These are phyloP conservation scores for Xerocomus minutiporus DNA, from an alignment of 1,284 basidiomycete species.

Conservation along the genomic window DNA sequence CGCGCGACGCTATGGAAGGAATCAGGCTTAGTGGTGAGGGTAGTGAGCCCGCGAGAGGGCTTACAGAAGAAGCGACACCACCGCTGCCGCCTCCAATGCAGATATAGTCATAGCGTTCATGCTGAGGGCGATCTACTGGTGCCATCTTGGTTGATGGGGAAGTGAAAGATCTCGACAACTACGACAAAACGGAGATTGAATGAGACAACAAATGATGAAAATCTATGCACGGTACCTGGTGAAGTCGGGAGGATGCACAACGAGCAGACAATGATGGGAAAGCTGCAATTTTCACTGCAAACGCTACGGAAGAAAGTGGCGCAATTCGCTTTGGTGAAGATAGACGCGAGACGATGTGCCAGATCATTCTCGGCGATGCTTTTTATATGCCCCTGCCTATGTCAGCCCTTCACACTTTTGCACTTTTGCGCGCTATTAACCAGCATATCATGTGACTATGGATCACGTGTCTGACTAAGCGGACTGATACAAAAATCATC, in stretches of 20 bases:
- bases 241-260: conserved; percentile 23
- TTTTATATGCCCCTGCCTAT: conserved; percentile 18
- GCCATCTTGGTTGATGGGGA: conserved; percentile 52
- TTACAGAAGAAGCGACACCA: conserved; percentile 71
- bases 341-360: not conserved
- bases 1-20: conserved; percentile 63
- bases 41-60: not conserved
- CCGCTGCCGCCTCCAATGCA: conserved; percentile 84
- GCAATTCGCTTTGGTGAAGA: conserved; percentile 7
- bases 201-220: conserved; percentile 10
- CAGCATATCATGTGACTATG: conserved; percentile 4
- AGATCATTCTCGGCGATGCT: conserved; percentile 13
- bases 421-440: not conserved
- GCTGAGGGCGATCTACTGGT: conserved; percentile 59
- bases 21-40: conserved; percentile 1
- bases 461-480: conserved; percentile 12
- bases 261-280: conserved; percentile 4
- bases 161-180: conserved; percentile 52
- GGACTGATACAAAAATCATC: too few relatives aligned
- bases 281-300: conserved; percentile 12
- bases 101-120: conserved; percentile 67
- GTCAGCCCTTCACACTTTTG: conserved; percentile 11
- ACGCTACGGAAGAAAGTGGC: conserved; percentile 6
- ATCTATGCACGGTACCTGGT: conserved; percentile 24
- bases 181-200: conserved; percentile 1